phyloP scores from a whole-genome alignment of 2,329 filamentous ascomycete genomes.

The Zasmidium angulare region DNA sequence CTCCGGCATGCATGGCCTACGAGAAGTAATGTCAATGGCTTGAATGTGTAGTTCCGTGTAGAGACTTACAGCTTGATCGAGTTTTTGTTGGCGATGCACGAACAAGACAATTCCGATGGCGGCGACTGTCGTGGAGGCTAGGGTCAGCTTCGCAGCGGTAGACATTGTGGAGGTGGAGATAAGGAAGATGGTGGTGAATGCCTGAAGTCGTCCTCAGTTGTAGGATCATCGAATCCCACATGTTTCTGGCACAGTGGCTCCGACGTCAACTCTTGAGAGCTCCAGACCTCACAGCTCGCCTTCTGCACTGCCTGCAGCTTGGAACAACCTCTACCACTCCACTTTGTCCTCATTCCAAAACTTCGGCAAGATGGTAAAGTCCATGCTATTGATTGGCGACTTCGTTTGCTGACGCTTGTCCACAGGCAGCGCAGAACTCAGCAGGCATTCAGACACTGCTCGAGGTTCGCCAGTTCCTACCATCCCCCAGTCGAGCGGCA shows the following conservation, averaged over 20 bases:
- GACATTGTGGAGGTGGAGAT: constrained; percentile 70
- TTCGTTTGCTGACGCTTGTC: constrained; percentile 9
- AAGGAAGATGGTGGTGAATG: too few relatives aligned
- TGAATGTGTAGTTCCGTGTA: background rate
- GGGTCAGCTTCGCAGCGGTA: constrained; percentile 80
- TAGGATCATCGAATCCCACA: constrained; percentile 1
- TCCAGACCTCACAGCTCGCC: constrained; percentile 1
- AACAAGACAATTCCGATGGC: constrained; percentile 75
- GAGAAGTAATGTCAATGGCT: constrained; percentile 9
- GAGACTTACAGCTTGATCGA: constrained; percentile 71
- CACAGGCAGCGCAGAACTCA: constrained; percentile 94
- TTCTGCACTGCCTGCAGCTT: background rate
- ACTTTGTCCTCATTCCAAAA: background rate
- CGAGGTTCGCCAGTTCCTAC: constrained; percentile 66
- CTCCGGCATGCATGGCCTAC: constrained; percentile 92
- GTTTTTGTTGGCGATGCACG: constrained; percentile 85
- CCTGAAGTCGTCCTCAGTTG: too few relatives aligned
- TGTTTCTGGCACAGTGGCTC: constrained; percentile 4
- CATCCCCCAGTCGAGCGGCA: constrained; percentile 17
- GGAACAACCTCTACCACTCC: too few relatives aligned
- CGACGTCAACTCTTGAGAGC: constrained; percentile 9
- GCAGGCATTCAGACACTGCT: constrained; percentile 97
- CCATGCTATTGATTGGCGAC: background rate
- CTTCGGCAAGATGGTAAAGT: constrained; percentile 16
- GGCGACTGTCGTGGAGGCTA: constrained; percentile 73